Evolutionary conservation across 345 rosid species (phyloP), one percentile per base, ranked within the genome.

Genomic region (Geranium rotundifolium): DNA sequence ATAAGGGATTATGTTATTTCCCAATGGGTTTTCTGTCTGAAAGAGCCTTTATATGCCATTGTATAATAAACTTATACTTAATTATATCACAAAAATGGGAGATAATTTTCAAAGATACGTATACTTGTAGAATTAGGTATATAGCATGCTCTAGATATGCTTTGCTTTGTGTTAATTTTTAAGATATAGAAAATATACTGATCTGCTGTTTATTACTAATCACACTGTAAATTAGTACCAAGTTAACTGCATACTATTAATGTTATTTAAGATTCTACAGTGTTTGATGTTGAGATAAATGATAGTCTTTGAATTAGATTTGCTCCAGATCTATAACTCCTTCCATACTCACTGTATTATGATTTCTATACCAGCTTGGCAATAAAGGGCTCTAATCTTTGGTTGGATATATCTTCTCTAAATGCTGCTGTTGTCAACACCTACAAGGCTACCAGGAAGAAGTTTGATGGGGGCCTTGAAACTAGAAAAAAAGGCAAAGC

Each of bases 391-490:
- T 73, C 79, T 67, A 78, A 79, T 62, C 85, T 89, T 64, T 83
- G 95, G 96, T 72, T 92, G 76, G 98, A 92, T 71, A 76, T 88
- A 54, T 87, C 91, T 29, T 85, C 90, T 34, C 79, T 83, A 57
- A 92, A 89, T 67, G 85, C 91, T 73, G 95, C 98, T 57, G 80
- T 92, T 66, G 79, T 81, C 69, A 78, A 81, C 59, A 85, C 87
- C 63, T 92, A 89, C 64, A 85, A 73, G 74, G 67, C 81, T 72
- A 88, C 90, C 17, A 70, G 83, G 64, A 79, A 84, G 59, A 81
- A 66, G 63, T 77, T 72, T 76, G 58, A 77, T 1, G 68, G 65
- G 64, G 76, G 71, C 71, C 62, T 37, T n/a, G 73, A 54, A 63
- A 75, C 23, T 61, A 59, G 73, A 67, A 67, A 64, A 61, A 79